Evolutionary conservation across 768 basidiomycete genomes (phyloP), one percentile per base, ranked within the genome.

Genomic region (Albatrellus ellisii): DNA sequence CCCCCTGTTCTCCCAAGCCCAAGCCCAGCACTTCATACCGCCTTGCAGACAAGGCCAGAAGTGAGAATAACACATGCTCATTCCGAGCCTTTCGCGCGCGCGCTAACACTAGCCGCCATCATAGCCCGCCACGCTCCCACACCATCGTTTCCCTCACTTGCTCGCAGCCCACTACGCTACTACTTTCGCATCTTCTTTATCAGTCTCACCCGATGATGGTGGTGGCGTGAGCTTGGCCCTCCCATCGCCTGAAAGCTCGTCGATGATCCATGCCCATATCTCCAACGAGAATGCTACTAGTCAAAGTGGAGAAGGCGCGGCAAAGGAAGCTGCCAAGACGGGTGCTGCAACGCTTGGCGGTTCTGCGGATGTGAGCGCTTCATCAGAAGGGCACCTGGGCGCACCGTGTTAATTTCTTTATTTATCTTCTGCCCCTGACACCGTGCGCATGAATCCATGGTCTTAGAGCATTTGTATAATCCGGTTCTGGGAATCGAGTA

Each of bases 381-480:
- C 24, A 7, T 9, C 12, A 5, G 12, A 20, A 6, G 34, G 36
- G 15, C 39, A 18, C 32, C 15, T 21, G 38, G 28, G 39, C 11
- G 42, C 2, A 18, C 46, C 22, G 22, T 27, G 39, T 15, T 4
- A 18, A 39, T 9, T 26, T 10, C 43, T 42, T 48, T 8, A n/a
- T 1, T 27, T 26, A 9, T 3, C 18, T 11, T 44, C 83, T 80
- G 69, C 68, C n/a, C 72, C 71, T 20, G 73, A 75, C 25, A 65
- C 79, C 8, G 67, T 81, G 40, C 67, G 67, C 38, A 72, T 68
- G 49, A 82, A 86, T 31, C 86, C 90, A 0, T 73, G 26, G 76
- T 80, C 28, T 62, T 98, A 28, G 95, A 99, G 60, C 68, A 70
- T 35, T 58, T 98, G 31, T 97, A 94, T 54, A 91, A 94, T 52